Base-by-base conservation (phyloP, 1,284 basidiomycete species). In the Fomitopsis schrenkii region DNA sequence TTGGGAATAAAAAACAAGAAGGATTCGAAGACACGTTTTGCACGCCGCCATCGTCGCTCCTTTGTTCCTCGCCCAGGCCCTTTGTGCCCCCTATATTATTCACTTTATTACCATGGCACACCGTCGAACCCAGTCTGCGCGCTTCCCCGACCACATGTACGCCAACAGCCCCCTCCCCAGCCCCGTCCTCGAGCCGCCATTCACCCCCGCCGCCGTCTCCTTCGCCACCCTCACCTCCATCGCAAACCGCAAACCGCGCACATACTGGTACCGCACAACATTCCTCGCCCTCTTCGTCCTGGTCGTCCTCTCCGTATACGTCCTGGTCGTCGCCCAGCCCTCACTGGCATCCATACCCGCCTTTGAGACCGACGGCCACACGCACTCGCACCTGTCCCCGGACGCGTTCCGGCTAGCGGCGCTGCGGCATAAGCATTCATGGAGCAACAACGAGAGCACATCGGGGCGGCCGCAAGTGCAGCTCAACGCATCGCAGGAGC, bases 401-500 rank as follows among this genome's bases (percentile, higher is more conserved):
- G 68, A 71, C 19, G 68, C 66, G 1, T 66, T 65, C 58, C 70
- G 63, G 69, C 68, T 68, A 62, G 65, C 71, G 68, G 66, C 71
- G 67, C 67, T 70, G 28, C 63, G 65, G 48, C 65, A 70, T 44
- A 75, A 73, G 59, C 56, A 62, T 56, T 50, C 71, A 53, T 64
- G 67, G 62, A 63, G 61, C 59, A 68, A 61, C 59, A 60, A 62
- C 45, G 50, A 57, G 22, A 52, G 59, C 30, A 53, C 58, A n/a
- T 64, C 59, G 50, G 67, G 63, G 14, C 74, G 71, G 12, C 74
- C 76, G 0, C 76, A 81, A 22, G 67, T 90, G 41, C 57, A 71
- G 17, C 79, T 91, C 57, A 77, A 80, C 44, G 71, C 78, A 0
- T 72, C 77, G 2, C 83, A 94, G 70, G 93, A 95, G 72, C 83